Evolutionary conservation across 1,284 basidiomycete genomes (phyloP).

Genomic region (Ceratobasidium sp.): DNA sequence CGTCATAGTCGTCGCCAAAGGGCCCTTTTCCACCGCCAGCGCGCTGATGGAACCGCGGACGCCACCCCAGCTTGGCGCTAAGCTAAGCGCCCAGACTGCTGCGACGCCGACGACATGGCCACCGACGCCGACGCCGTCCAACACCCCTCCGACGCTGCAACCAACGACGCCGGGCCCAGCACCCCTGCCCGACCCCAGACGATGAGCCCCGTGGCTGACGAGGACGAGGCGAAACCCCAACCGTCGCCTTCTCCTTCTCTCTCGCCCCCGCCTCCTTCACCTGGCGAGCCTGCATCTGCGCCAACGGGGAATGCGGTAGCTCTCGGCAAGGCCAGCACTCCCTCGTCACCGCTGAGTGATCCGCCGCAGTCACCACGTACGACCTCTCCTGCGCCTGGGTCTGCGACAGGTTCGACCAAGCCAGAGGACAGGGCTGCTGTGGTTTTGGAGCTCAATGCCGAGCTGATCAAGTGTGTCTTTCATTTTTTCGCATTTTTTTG

Average conservation of each 20-base stretch:
- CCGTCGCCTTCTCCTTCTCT: constrained; percentile 32
- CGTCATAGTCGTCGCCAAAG: neutral
- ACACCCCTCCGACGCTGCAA: neutral
- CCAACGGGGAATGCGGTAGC: neutral
- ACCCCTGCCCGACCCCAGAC: too few relatives aligned
- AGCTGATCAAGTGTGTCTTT: constrained; percentile 39
- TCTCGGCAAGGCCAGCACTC: constrained; percentile 28
- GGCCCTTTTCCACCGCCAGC: neutral
- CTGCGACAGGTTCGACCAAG: neutral
- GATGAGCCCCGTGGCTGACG: too few relatives aligned
- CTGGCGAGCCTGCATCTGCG: neutral
- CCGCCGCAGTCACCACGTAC: constrained; percentile 33
- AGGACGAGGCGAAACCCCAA: neutral
- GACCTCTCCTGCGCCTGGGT: constrained; percentile 1
- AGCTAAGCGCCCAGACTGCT: constrained; percentile 18
- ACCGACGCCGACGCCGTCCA: constrained; percentile 14
- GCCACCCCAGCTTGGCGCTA: neutral
- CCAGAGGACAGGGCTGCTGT: constrained; percentile 25
- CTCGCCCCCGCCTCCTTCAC: constrained; percentile 31
- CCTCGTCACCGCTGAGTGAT: constrained; percentile 28
- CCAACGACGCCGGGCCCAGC: constrained; percentile 4
- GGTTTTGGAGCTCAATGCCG: constrained; percentile 38
- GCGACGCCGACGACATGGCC: constrained; percentile 41
- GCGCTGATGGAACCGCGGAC: constrained; percentile 31
- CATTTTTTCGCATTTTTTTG: constrained; percentile 18